Evolutionary conservation across 257 asterid species (phyloP), one percentile per base, ranked within the genome.

Genomic region (Gardenia jasminoides): DNA sequence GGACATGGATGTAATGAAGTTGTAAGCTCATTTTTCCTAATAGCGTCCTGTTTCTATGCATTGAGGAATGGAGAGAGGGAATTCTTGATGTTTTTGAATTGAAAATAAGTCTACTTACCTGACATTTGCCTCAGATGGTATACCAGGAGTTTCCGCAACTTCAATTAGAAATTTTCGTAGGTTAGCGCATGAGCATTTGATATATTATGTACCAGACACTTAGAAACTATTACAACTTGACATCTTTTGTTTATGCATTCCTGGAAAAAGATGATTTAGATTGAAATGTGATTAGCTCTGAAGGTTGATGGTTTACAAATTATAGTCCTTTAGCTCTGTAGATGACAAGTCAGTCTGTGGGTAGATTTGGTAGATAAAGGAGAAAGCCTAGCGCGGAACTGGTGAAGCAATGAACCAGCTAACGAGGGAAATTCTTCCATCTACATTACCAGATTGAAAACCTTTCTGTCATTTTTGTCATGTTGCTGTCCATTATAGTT

Each of bases 1-100:
- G 73, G 97, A 94, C 85, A 94, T 92, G 97, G 97, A 94, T 83
- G 97, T 94, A 80, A 94, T 92, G 97, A 94, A 94, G 86, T 77
- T 94, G 98, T 92, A 87, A 86, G 97, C 69, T 52, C 69, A 66
- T 50, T 33, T 66, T 46, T 22, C 16, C n/a, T 58, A 20, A 1
- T 54, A 46, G 3, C 61, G 64, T 72, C 54, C 30, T 10, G 15
- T 16, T 28, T 70, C 43, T 67, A 22, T 52, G 31, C n/a, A n/a
- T 48, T 61, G 64, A 33, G 76, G 26, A 26, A 72, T 44, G 20
- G n/a, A 15, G 16, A 26, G 31, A 17, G 74, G 36, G 30, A 16
- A 43, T 26, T 59, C 48, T 31, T 46, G 61, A 7, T 31, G 15
- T 72, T 48, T 76, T 72, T 47, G 2, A 13, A 22, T 19, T 36